Base-by-base conservation (phyloP, 371 early-diverging fungal genomes). In the Mortierella sp. region DNA sequence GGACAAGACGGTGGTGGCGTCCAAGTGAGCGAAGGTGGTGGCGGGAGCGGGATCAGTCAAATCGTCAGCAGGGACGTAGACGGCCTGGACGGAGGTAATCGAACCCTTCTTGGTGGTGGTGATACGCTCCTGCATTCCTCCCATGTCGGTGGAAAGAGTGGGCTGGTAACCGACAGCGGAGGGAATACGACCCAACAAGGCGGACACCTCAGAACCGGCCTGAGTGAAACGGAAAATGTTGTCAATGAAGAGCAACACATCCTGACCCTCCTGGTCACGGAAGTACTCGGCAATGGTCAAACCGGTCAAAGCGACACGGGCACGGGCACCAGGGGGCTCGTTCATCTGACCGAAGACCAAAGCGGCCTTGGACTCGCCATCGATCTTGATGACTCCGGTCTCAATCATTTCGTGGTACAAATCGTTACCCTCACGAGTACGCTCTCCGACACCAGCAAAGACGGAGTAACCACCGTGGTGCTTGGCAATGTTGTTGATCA, bases 101-200 rank as follows among this genome's bases (percentile, higher is more conserved):
- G 98, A 98, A 81, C 98, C 98, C 92, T 98, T 97, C 92, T 98
- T 98, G 89, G 98, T 98, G 85, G 98, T 97, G 84, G 98, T 98
- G 86, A 98, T 98, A 91, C 98, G 94, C 86, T 98, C 98, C 89
- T 98, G 97, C 97, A 98, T 97, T 82, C 88, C 88, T 93, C 97
- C 98, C 84, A 84, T 84, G 75, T 84, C 84, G 48, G 80, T 84
- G 70, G 81, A 75, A 71, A 96, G 91, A 65, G 98, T 98, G 82
- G 98, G 98, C 87, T 98, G 98, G 92, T 98, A 98, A 90, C 98
- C 98, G 89, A 98, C 98, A 88, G 98, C 98, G 66, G 97, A 97
- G 76, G 98, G 98, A 83, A 98, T 98, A 96, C 98, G 98, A 85
- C 97, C 97, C 81, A 98, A 90, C 84, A 98, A 88, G 68, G 98